Percentiles rank a stretch among this genome's conserved stretches.
These are phyloP conservation scores for Ophiostoma tasmaniense DNA, from an alignment of 2,329 filamentous ascomycete species.

Conservation along the genomic window DNA sequence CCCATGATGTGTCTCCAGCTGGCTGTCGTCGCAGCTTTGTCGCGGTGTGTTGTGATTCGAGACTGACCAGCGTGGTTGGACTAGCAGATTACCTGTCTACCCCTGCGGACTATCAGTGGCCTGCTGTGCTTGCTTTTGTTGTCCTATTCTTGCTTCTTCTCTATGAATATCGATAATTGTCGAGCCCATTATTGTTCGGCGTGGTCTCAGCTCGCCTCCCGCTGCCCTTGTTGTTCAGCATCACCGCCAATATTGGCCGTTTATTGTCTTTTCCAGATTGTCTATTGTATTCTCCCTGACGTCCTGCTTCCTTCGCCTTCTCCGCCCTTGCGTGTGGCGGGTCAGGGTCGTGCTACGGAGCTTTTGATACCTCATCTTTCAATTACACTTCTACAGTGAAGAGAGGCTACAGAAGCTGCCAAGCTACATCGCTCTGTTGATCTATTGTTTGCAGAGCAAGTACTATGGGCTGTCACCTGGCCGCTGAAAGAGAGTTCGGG, in stretches of 20 bases:
- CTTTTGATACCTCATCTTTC: background rate
- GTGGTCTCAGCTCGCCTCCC: background rate
- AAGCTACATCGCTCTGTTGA: no score
- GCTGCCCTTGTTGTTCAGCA: background rate
- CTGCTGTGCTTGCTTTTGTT: background rate
- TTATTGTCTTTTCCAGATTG: background rate
- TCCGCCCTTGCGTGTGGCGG: no score
- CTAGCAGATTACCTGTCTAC: background rate
- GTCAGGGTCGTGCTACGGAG: background rate
- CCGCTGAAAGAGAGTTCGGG: no score
- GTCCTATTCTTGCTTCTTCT: background rate
- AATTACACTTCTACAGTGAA: background rate
- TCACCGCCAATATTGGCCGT: background rate
- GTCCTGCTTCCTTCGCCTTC: background rate
- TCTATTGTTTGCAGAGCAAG: no score
- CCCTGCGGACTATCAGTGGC: background rate
- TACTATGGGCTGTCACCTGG: no score
- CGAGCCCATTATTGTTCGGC: background rate
- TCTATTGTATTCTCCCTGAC: background rate
- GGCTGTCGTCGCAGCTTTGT: no score
- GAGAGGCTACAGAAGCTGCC: no score
- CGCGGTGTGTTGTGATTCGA: no score
- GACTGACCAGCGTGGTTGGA: no score
- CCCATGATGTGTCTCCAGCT: background rate
- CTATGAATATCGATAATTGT: background rate